Evolutionary conservation across 805 yeast genomes (phyloP), one percentile per base, ranked within the genome.

Genomic region (Torulaspora maleeae): DNA sequence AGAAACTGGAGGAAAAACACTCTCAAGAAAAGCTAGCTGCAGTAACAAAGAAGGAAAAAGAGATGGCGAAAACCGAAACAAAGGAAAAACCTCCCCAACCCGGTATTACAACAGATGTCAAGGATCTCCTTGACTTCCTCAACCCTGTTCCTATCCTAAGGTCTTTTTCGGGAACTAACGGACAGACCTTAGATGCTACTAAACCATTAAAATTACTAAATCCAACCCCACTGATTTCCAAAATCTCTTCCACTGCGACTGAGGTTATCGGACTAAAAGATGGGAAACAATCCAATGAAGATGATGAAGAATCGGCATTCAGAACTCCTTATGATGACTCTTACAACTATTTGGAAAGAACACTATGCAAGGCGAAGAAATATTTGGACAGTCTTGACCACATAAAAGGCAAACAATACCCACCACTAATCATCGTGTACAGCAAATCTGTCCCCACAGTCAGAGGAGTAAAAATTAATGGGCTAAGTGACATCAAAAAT

Each of bases 371-470:
- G 27, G 78, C 95, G 1, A 79, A 78, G 50, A 62, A 69, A 49
- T 90, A 78, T 53, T 51, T 80, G 15, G 66, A 74, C 16, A 78
- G 80, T 20, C 69, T 89, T 22, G 75, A 76, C 24, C 81, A 71
- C 52, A 74, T 76, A 25, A 72, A 75, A 5, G 66, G 64, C 1
- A 72, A 78, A 35, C 56, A 69, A 41, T 86, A 87, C 57, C 97
- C 97, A 3, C 96, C 96, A 0, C 59, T 90, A 65, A 91, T 86
- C 0, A 74, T 83, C 2, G 84, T 90, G 0, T 87, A 85, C 60
- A 95, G 96, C 8, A 79, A 86, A 58, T 72, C 75, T 6, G 83
- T 87, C 1, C 96, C 97, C 0, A 85, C 95, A 0, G 90, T 87
- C 3, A 74, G 93, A 42, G 95, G 91, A 6, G 83, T 87, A 2